phyloP scores from a whole-genome alignment of 2,329 filamentous ascomycete species.

The Fusarium nelsonii region DNA sequence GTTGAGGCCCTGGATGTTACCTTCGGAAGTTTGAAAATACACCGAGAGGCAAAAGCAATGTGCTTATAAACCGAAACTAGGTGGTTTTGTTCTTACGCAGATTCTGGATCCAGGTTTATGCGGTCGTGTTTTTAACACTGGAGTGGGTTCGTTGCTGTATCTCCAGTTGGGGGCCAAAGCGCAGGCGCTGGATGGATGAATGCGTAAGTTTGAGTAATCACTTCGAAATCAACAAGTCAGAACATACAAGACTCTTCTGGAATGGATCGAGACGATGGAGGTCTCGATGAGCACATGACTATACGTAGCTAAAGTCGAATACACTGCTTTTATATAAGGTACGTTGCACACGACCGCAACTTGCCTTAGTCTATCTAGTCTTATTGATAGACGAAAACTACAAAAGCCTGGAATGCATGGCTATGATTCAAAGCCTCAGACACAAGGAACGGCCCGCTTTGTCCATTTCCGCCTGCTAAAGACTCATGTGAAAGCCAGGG shows the following conservation, averaged over 20 bases:
- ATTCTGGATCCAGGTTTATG: conserved; percentile 10
- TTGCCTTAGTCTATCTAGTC: conserved; percentile 8
- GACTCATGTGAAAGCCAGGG: conserved; percentile 24
- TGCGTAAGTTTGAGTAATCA: conserved; percentile 21
- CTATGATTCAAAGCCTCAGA: conserved; percentile 19
- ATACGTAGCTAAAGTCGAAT: neutral
- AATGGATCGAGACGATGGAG: neutral
- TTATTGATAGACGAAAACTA: conserved; percentile 3
- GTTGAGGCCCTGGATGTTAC: neutral
- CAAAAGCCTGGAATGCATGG: conserved; percentile 7
- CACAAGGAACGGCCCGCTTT: conserved; percentile 38
- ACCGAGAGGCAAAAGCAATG: neutral
- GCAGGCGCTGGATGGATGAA: neutral
- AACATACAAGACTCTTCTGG: conserved; percentile 10
- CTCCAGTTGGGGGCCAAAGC: conserved; percentile 20
- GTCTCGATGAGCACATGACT: neutral
- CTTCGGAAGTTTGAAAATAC: conserved; percentile 9
- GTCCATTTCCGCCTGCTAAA: conserved; percentile 10
- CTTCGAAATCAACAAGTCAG: neutral
- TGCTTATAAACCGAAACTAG: neutral
- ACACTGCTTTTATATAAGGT: conserved; percentile 3
- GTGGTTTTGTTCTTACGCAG: conserved; percentile 9
- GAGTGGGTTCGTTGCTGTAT: conserved; percentile 6
- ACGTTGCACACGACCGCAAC: neutral
- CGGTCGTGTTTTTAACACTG: conserved; percentile 15